Evolutionary conservation across 345 rosid species (phyloP).

Genomic region (Sapria himalayana): DNA sequence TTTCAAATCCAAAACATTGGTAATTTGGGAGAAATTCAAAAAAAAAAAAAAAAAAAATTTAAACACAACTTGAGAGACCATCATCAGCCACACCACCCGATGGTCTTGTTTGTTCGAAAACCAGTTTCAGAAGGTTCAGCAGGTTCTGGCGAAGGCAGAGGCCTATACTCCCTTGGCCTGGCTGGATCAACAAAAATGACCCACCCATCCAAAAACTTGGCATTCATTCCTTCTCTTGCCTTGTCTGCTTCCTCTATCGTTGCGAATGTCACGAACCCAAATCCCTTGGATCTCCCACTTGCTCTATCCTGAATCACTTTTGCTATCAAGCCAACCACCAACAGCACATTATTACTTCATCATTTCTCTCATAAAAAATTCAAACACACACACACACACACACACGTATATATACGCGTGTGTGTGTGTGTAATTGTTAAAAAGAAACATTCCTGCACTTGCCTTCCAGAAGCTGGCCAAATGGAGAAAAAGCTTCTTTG

Average conservation of each 20-base stretch:
- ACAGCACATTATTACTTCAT: too few species aligned
- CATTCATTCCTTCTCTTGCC: constrained; percentile 73
- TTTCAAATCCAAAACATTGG: too few species aligned
- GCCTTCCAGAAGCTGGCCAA: constrained; percentile 66
- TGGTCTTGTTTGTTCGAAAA: constrained; percentile 51
- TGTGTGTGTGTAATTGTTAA: too few species aligned
- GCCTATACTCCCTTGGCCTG: constrained; percentile 40
- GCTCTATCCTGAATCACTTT: constrained; percentile 45
- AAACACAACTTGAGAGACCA: too few species aligned
- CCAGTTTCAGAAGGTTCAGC: constrained; percentile 26
- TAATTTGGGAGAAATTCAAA: too few species aligned
- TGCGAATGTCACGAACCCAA: constrained; percentile 48
- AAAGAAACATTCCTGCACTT: too few species aligned
- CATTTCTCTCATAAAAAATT: too few species aligned
- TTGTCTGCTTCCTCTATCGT: constrained; percentile 74
- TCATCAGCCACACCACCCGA: constrained; percentile 69
- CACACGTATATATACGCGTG: too few species aligned
- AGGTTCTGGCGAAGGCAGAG: constrained; percentile 11
- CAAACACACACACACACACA: too few species aligned
- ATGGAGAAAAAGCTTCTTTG: constrained; percentile 50
- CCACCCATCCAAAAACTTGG: constrained; percentile 85
- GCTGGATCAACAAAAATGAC: constrained; percentile 90
- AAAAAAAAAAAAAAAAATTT: too few species aligned
- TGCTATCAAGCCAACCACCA: constrained; percentile 22
- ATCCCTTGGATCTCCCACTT: constrained; percentile 64